Evolutionary conservation across 805 yeast genomes (phyloP).

Genomic region (Ogataea haglerorum): DNA sequence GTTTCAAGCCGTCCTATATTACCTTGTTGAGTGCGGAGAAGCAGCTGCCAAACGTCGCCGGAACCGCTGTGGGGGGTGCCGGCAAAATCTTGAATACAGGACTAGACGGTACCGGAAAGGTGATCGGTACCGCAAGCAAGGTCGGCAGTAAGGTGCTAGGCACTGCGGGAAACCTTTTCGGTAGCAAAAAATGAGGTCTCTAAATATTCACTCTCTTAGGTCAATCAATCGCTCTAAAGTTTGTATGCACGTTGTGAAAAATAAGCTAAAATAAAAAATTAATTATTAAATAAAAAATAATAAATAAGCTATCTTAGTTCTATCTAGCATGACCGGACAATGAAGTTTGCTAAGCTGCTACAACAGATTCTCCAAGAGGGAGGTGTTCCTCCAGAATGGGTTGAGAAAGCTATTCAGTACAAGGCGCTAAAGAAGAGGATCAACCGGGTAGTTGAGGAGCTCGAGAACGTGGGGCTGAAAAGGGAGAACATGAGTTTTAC

Average conservation of each 20-base stretch:
- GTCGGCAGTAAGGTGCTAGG: constrained; percentile 43
- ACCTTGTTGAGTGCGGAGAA: constrained; percentile 39
- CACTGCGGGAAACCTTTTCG: constrained; percentile 39
- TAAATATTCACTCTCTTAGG: not conserved
- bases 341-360: constrained; percentile 76
- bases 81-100: constrained; percentile 44
- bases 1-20: constrained; percentile 71
- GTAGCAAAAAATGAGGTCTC: constrained; percentile 22
- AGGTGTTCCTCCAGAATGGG: constrained; percentile 66
- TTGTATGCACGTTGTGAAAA: constrained; percentile 4
- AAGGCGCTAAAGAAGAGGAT: constrained; percentile 68
- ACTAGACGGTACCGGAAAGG: constrained; percentile 38
- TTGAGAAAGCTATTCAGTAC: constrained; percentile 64
- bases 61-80: constrained; percentile 44
- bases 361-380: constrained; percentile 61
- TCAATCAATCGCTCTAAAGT: not conserved
- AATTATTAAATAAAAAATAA: not conserved
- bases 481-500: constrained; percentile 35
- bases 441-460: constrained; percentile 60
- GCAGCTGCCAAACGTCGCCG: constrained; percentile 34
- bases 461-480: constrained; percentile 54
- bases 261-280: not conserved
- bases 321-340: constrained; percentile 22
- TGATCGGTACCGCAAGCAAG: constrained; percentile 50
- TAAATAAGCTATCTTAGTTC: not conserved